Base-by-base conservation (phyloP, 169 alveolate genomes). In the Plasmodium relictum region DNA sequence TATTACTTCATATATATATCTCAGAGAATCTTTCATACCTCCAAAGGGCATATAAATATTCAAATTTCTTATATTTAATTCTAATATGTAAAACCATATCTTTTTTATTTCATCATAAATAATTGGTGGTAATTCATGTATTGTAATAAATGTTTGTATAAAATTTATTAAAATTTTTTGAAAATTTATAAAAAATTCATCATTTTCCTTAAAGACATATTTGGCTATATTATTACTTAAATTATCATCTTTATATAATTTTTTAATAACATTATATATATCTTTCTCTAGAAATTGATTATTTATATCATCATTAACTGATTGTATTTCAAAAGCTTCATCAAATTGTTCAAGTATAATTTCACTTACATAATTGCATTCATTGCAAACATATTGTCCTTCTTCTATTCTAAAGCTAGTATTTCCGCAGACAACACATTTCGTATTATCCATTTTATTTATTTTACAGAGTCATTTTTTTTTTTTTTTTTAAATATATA, bases 191-290 rank as follows among this genome's bases (percentile, higher is more conserved):
- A 78, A 78, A 50, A 78, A 78, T 50, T 78, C 89, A 78, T 78
- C 89, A 50, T 78, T 78, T 65, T 78, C 89, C 45, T 78, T 78
- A 14, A 78, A 63, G 2, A 78, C 76, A 37, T 78, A 78, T 63
- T 78, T 78, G 31, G 58, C 65, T 24, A 78, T 63, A 18, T 65
- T 78, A 22, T 18, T 14, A 26, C 65, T 65, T 50, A 78, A 22
- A 41, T 63, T 50, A 8, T 78, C 56, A 65, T 78, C 73, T 65
- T 41, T 78, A 56, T 78, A 78, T 39, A 78, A 69, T 44, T 78
- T 78, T 39, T 78, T 63, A 9, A 78, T n/a, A 16, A 78, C 16
- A 54, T 78, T 48, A 56, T 78, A 78, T 26, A 78, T 26, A 37
- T 65, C 78, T 37, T 65, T 78, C 16, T 78, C 89, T 12, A 78